phyloP scores from a whole-genome alignment of 2,329 filamentous ascomycete genomes.

The Phoma sp. region DNA sequence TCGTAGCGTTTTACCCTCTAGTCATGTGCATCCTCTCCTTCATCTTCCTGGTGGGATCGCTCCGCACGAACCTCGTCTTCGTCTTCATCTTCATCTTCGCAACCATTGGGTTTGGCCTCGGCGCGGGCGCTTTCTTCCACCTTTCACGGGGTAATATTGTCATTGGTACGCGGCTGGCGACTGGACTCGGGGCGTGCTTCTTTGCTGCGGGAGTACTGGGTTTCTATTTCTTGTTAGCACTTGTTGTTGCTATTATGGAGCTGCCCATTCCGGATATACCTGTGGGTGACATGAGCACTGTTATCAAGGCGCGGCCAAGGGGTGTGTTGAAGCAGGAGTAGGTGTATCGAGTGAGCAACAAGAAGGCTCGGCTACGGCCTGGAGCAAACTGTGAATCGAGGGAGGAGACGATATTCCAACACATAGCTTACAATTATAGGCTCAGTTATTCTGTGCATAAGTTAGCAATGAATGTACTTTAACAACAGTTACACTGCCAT shows the following conservation, averaged over 20 bases:
- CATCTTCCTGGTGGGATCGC: constrained; percentile 23
- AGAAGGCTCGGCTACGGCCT: neutral
- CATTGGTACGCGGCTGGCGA: constrained; percentile 11
- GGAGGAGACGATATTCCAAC: too few species aligned
- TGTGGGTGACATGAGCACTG: constrained; percentile 21
- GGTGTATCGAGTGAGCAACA: neutral
- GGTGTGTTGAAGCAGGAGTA: constrained; percentile 20
- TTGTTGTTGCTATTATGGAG: constrained; percentile 25
- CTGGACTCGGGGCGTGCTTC: constrained; percentile 21
- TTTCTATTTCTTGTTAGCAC: constrained; percentile 22
- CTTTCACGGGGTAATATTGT: constrained; percentile 13
- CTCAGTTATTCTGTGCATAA: neutral
- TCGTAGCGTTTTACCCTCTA: constrained; percentile 21
- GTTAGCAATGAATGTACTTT: neutral
- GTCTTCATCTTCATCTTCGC: constrained; percentile 23
- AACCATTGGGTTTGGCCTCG: constrained; percentile 23
- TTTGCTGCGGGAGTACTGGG: constrained; percentile 21
- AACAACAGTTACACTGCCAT: neutral
- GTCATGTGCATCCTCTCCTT: constrained; percentile 25
- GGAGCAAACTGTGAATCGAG: neutral
- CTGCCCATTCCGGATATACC: constrained; percentile 22
- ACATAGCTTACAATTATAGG: neutral
- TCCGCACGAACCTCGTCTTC: constrained; percentile 25
- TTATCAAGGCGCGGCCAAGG: constrained; percentile 17
- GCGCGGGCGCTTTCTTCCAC: constrained; percentile 24